These are phyloP conservation scores for Hericium erinaceus DNA, from an alignment of 768 basidiomycete genomes.

Conservation along the genomic window DNA sequence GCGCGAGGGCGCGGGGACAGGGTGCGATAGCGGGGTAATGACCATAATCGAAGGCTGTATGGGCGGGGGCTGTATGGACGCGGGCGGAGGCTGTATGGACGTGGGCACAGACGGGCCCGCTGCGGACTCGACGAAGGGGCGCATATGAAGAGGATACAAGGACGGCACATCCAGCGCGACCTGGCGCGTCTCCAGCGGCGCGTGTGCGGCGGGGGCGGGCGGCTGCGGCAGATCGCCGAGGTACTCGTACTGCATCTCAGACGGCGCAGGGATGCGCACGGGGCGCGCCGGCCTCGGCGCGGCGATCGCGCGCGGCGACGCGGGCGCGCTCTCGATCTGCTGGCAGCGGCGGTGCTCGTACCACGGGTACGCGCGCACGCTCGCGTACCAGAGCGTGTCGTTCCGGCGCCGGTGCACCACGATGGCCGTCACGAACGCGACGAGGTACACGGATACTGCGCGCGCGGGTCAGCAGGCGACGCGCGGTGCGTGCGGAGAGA, in stretches of 20 bases:
- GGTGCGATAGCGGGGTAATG: not conserved
- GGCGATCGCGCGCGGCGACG: conserved; percentile 1
- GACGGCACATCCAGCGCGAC: not conserved
- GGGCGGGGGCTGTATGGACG: too few species aligned
- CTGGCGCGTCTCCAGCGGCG: not conserved
- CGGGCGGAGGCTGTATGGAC: not conserved
- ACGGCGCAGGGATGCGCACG: conserved; percentile 1
- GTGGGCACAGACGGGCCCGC: not conserved
- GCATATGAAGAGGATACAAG: conserved; percentile 8
- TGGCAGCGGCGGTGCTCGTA: conserved; percentile 1
- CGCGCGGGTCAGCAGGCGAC: not conserved
- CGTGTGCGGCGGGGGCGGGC: not conserved
- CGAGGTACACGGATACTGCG: conserved; percentile 9
- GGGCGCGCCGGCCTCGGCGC: conserved; percentile 12
- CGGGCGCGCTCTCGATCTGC: conserved; percentile 1
- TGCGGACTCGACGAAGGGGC: not conserved
- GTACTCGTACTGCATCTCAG: not conserved
- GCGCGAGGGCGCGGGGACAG: not conserved
- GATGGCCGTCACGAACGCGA: conserved; percentile 4
- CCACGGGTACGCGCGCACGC: conserved; percentile 11
- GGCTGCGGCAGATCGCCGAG: not conserved
- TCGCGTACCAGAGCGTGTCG: conserved; percentile 5
- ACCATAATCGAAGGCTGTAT: not conserved
- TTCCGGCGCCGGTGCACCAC: conserved; percentile 5
- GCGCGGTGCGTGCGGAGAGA: not conserved